A percentile compares a stretch with the other conserved stretches of the same genome.
Evolutionary conservation across 495 filamentous ascomycete genomes (phyloP).

Genomic region (Aspergillus mulundensis): DNA sequence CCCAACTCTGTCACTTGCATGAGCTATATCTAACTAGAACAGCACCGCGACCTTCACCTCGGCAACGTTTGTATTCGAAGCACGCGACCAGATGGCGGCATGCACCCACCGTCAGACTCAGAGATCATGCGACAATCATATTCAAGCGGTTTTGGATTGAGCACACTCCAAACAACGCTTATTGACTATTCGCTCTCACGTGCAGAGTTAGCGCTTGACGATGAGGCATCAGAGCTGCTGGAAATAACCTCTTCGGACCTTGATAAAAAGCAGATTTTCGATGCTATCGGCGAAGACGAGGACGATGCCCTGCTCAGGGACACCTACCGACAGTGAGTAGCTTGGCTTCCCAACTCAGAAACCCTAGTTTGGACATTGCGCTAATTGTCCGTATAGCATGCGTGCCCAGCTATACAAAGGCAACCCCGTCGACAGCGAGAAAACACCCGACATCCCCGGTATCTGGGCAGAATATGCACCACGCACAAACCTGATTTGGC

Average conservation of each 20-base stretch:
- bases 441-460: constrained; percentile 29
- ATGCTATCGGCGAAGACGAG: constrained; percentile 41
- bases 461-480: constrained; percentile 47
- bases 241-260: constrained; percentile 45
- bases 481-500: constrained; percentile 48
- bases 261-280: constrained; percentile 45
- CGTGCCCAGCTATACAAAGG: constrained; percentile 37
- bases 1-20: not conserved
- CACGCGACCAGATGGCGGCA: constrained; percentile 33
- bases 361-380: not conserved
- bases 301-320: constrained; percentile 38
- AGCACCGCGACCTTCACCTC: constrained; percentile 84
- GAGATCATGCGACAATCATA: constrained; percentile 27
- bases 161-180: constrained; percentile 71
- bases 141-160: constrained; percentile 59
- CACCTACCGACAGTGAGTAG: constrained; percentile 41
- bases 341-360: constrained; percentile 2
- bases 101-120: constrained; percentile 29
- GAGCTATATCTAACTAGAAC: not conserved
- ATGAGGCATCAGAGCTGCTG: constrained; percentile 21
- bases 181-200: constrained; percentile 90
- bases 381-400: constrained; percentile 29
- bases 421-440: constrained; percentile 28
- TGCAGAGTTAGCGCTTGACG: constrained; percentile 34
- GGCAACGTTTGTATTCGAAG: constrained; percentile 76